Conservation (phyloP, 768 basidiomycete genomes). For the Crepidotus variabilis region DNA sequence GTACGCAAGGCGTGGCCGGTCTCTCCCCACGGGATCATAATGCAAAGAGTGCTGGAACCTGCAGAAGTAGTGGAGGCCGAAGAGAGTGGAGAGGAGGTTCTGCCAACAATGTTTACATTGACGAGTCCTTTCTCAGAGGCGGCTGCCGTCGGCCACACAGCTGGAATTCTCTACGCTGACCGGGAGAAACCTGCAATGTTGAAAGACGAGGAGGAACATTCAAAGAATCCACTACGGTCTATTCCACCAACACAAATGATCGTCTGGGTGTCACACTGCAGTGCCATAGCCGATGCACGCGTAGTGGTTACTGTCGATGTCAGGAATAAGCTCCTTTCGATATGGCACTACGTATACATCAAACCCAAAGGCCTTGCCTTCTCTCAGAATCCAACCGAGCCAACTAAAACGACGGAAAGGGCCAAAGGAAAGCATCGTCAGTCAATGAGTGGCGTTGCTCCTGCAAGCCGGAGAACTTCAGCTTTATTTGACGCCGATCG, state of each 20-base stretch:
- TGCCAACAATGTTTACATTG: slow-evolving; percentile 81
- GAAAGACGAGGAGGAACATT: slow-evolving; percentile 53
- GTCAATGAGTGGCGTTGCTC: slow-evolving; percentile 26
- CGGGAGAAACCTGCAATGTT: slow-evolving; percentile 31
- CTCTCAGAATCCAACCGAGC: slow-evolving; percentile 28
- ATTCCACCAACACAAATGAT: slow-evolving; percentile 64
- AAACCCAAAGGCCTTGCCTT: slow-evolving; percentile 52
- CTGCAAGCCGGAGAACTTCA: slow-evolving; percentile 35
- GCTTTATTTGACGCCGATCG: slow-evolving; percentile 31
- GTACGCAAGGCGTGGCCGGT: slow-evolving; percentile 78
- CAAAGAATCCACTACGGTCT: slow-evolving; percentile 45
- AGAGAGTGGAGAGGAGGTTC: slow-evolving; percentile 56
- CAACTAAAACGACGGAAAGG: slow-evolving; percentile 1
- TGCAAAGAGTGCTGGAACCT: slow-evolving; percentile 70
- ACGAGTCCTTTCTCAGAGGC: slow-evolving; percentile 76
- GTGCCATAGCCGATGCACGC: slow-evolving; percentile 43
- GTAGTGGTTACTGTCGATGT: slow-evolving; percentile 58
- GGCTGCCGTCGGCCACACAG: slow-evolving; percentile 63
- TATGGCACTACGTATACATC: slow-evolving; percentile 74
- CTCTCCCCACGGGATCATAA: slow-evolving; percentile 73
- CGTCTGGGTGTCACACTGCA: slow-evolving; percentile 53
- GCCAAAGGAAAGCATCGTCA: slow-evolving; percentile 33
- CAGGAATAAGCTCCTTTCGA: slow-evolving; percentile 47
- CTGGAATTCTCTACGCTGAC: slow-evolving; percentile 51
- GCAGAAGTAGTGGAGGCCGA: slow-evolving; percentile 65